phyloP scores from a whole-genome alignment of 495 filamentous ascomycete genomes.

The Talaromyces proteolyticus region DNA sequence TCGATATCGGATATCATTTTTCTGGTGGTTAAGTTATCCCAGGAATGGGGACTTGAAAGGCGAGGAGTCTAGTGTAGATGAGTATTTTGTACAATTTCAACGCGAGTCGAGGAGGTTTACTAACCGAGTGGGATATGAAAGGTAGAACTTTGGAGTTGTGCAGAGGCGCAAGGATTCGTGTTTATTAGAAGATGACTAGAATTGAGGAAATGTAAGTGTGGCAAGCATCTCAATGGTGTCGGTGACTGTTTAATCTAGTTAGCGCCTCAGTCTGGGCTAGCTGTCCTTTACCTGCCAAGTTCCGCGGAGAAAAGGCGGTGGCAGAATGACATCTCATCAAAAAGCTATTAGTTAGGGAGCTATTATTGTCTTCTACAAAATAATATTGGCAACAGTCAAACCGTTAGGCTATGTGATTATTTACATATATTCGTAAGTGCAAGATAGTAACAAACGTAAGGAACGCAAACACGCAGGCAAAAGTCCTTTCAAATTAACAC shows the following conservation, averaged over 20 bases:
- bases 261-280: too few relatives aligned
- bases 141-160: too few relatives aligned
- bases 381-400: neutral
- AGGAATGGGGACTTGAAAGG: neutral
- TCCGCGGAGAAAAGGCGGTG: conserved; percentile 13
- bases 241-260: too few relatives aligned
- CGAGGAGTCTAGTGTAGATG: neutral
- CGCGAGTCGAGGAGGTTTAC: too few relatives aligned
- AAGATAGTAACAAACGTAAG: conserved; percentile 4
- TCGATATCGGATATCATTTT: conserved; percentile 44
- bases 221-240: too few relatives aligned
- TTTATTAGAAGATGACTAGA: too few relatives aligned
- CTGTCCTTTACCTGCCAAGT: conserved; percentile 11
- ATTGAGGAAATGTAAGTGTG: too few relatives aligned
- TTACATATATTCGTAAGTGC: conserved; percentile 11
- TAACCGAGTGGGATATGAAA: too few relatives aligned
- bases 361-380: neutral
- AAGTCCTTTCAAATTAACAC: conserved; percentile 2
- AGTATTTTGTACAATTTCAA: too few relatives aligned
- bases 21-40: too few relatives aligned
- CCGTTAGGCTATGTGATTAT: conserved; percentile 5
- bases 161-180: too few relatives aligned
- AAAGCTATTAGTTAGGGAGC: neutral
- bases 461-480: conserved; percentile 6
- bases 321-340: conserved; percentile 2